Base-by-base conservation (phyloP, 2,329 filamentous ascomycete species). In the Helotiales sp. region DNA sequence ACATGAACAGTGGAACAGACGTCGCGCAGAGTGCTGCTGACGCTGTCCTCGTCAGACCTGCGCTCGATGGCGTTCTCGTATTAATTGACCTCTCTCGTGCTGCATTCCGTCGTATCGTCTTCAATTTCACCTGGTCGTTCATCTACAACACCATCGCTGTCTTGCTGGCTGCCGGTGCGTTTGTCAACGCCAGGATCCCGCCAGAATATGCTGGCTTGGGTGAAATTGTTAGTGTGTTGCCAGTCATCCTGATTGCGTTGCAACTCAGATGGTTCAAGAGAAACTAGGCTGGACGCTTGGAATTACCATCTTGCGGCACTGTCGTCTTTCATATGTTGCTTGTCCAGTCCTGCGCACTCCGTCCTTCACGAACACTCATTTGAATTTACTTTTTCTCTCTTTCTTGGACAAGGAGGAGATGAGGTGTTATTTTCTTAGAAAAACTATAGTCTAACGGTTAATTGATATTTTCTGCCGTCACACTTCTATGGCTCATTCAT, bases 1-100 rank as follows among this genome's bases (percentile, higher is more conserved):
- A 92, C 71, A 86, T 95, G 75, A 86, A 85, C 67, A 77, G 79
- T 49, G 83, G 83, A 6, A 87, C 84, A 1, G 91, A 93, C 65
- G 82, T 93, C 1, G 89, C 92, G 0, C 81, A 86, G 63, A 83
- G 82, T 1, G 89, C 90, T 0, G 89, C 92, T 0, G 90, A 93
- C 71, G 87, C 91, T 0, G 86, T 93, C 0, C 83, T 95, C 13
- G 82, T 92, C 76, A 83, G 85, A 0, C 83, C 86, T 1, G 66
- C 72, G 2, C 82, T 94, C 0, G 70, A 75, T 0, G 86, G 88
- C 0, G 78, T 95, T 1, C 73, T 89, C 0, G 81, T 82, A 0
- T 78, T 89, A 40, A 83, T 93, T 1, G 82, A 87, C 52, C 76
- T 90, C 0, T 80, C 78, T 59, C 60, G 68, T 47, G 74, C 75